Evolutionary conservation across 257 asterid genomes (phyloP), one percentile per base, ranked within the genome.

Genomic region (Solanum etuberosum): DNA sequence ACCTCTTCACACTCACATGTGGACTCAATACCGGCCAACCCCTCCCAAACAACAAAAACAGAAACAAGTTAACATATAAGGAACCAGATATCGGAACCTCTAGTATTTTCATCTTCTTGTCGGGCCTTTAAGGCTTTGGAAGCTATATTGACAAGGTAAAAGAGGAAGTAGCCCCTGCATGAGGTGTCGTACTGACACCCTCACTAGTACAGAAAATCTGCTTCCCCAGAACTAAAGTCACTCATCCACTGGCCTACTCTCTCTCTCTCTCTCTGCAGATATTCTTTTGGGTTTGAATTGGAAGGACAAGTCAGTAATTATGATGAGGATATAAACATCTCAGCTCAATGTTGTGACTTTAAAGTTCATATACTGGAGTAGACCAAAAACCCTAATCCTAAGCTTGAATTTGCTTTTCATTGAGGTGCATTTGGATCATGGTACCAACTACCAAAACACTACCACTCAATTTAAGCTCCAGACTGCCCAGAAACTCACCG

Each of bases 401-500:
- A 29, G 85, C 68, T 81, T 29, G 20, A 81, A 29, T 48, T 81
- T 29, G 23, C 42, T 81, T 9, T 80, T 48, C 42, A 29, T 43
- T 81, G 68, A 81, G 68, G 67, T 48, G 25, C 85, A 48, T 20
- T 48, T 29, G 85, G 29, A 46, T 48, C 85, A 48, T 18, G 29
- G 31, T 5, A 81, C 42, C 67, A 48, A 81, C 68, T 81, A 10
- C 31, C 65, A 12, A 80, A 48, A 81, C 43, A 81, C 16, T 29
- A 81, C 29, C 20, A 72, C 42, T 29, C 40, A 67, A 25, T 54
- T 32, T 71, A 43, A 71, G n/a, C 67, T 34, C 82, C 20, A 57
- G 51, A 23, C 31, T 9, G 31, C 34, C 54, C 6, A 82, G 71
- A 91, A 91, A 65, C 93, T 87, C 88, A 91, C 99, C 99, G 54